phyloP scores from a whole-genome alignment of 306 rosid genomes.

The Cicer yamashitae region DNA sequence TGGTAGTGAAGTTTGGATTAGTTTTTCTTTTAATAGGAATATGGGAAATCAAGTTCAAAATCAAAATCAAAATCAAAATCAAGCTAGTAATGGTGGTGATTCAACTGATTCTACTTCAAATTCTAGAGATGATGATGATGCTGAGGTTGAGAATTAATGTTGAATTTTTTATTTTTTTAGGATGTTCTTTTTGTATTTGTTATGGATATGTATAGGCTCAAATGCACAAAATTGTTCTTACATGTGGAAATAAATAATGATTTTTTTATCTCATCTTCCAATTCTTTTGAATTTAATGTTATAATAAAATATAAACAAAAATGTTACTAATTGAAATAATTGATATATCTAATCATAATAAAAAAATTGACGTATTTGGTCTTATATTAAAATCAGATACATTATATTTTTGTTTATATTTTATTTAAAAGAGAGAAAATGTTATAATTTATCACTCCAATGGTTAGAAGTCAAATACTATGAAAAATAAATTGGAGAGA shows the following conservation, averaged over 20 bases:
- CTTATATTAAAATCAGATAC: no score
- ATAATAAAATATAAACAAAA: no score
- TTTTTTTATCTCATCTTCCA: not conserved
- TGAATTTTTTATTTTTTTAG: not conserved
- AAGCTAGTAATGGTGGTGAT: conserved; percentile 39
- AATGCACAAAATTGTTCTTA: conserved; percentile 36
- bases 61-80: conserved; percentile 44
- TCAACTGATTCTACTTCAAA: conserved; percentile 43
- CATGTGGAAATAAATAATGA: conserved; percentile 35
- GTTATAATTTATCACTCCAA: not conserved
- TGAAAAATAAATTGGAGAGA: not conserved
- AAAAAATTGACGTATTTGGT: no score
- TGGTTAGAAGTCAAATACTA: not conserved
- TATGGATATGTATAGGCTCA: conserved; percentile 45
- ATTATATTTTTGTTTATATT: no score
- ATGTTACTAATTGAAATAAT: no score
- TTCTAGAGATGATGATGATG: conserved; percentile 20
- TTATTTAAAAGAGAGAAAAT: no score
- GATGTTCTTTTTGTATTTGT: conserved; percentile 7
- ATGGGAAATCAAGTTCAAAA: conserved; percentile 44
- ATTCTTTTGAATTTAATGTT: conserved; percentile 1
- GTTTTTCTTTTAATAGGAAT: conserved; percentile 57
- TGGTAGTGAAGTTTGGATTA: conserved; percentile 66
- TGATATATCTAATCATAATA: no score
- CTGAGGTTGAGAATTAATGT: conserved; percentile 38